Conservation (phyloP, 2,329 filamentous ascomycete genomes). For the Chaetomiaceae sp. region DNA sequence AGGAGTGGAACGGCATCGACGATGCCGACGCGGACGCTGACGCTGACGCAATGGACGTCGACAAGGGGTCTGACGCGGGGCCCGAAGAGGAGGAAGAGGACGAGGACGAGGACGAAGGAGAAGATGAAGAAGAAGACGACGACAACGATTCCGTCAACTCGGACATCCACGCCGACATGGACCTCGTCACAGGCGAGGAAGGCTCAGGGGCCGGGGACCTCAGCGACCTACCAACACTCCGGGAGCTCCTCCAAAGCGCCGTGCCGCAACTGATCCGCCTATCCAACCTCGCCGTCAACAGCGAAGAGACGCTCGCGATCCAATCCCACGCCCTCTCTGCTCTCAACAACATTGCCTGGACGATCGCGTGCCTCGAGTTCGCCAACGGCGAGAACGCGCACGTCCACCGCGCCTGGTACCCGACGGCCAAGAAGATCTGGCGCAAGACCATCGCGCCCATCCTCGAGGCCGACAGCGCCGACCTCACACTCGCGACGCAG, state of each 20-base stretch:
- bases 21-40: slow-evolving; percentile 32
- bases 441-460: slow-evolving; percentile 50
- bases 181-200: slow-evolving; percentile 52
- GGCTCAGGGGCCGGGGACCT: slow-evolving; percentile 40
- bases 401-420: slow-evolving; percentile 51
- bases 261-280: slow-evolving; percentile 48
- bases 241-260: slow-evolving; percentile 41
- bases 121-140: slow-evolving; percentile 36
- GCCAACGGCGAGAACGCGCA: slow-evolving; percentile 47
- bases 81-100: slow-evolving; percentile 33
- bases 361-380: slow-evolving; percentile 57
- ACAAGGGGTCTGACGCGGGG: slow-evolving; percentile 25
- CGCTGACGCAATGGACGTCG: slow-evolving; percentile 34
- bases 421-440: slow-evolving; percentile 54
- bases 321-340: slow-evolving; percentile 53
- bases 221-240: slow-evolving; percentile 51
- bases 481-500: slow-evolving; percentile 57
- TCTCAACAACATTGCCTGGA: slow-evolving; percentile 65
- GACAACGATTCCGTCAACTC: slow-evolving; percentile 35
- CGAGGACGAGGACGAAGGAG: slow-evolving; percentile 34
- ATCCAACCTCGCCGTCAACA: slow-evolving; percentile 36
- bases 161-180: slow-evolving; percentile 62
- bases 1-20: slow-evolving; percentile 37
- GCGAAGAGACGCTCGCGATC: slow-evolving; percentile 41
- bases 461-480: slow-evolving; percentile 56